Conservation (phyloP, 306 rosid species). For the Sechiopsis laciniata region DNA sequence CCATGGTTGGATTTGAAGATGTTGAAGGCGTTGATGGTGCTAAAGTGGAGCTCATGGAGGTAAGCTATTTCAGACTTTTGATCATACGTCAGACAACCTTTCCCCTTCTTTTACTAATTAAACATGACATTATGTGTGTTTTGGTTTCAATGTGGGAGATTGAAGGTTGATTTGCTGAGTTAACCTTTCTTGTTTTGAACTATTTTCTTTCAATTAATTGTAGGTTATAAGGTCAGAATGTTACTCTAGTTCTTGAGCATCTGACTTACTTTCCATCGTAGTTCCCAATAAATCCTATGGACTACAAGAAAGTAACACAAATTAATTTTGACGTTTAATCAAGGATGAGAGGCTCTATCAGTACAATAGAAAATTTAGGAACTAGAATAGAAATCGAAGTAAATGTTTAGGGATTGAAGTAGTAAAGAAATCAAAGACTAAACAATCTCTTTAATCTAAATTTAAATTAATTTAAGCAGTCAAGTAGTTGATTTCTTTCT, state of each 20-base stretch:
- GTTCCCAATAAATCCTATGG: not conserved
- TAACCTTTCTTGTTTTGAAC: not conserved
- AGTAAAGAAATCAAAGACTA: not conserved
- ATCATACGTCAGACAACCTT: not conserved
- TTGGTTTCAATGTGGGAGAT: constrained; percentile 8
- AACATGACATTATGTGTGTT: not conserved
- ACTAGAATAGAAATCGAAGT: not conserved
- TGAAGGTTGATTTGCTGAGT: not conserved
- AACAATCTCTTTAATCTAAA: not conserved
- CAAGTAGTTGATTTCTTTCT: constrained; percentile 19
- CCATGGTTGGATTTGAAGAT: constrained; percentile 77
- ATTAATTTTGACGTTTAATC: not conserved
- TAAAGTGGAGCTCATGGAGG: constrained; percentile 95
- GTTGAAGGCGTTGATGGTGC: constrained; percentile 95
- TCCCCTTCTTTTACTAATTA: not conserved
- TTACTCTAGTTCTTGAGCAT: constrained; percentile 9
- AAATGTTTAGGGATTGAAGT: not conserved
- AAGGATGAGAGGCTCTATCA: not conserved
- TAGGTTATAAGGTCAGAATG: not conserved
- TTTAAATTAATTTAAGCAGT: constrained; percentile 9
- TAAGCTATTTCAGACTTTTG: constrained; percentile 25
- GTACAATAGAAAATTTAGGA: not conserved
- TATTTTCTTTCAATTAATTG: not conserved
- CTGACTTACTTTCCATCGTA: not conserved
- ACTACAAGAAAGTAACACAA: not conserved